A percentile compares a stretch with the other conserved stretches of the same genome.
Evolutionary conservation across 352 stramenopile species (phyloP).

Genomic region (Phytophthora ohioensis): DNA sequence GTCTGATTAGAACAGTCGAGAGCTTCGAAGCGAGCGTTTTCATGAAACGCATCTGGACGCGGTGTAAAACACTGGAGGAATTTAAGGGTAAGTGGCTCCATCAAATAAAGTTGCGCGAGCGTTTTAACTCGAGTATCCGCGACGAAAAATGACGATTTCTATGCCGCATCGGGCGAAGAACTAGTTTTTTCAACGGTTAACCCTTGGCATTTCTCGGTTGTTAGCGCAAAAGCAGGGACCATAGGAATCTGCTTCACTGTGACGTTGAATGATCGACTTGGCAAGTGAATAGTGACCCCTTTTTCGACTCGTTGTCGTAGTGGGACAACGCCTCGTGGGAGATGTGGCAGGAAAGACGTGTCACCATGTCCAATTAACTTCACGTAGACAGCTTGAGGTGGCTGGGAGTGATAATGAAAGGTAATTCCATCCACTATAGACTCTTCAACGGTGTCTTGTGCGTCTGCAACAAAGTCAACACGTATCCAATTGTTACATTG

Average conservation of each 20-base stretch:
- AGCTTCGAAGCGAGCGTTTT: background rate
- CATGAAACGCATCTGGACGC: background rate
- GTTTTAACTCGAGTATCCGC: background rate
- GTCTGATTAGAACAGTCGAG: background rate
- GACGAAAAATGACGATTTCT: conserved; percentile 1
- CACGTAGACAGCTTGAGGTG: too few relatives aligned
- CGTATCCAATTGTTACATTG: conserved; percentile 13
- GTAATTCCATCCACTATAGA: background rate
- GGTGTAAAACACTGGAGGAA: background rate
- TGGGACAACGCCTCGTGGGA: too few relatives aligned
- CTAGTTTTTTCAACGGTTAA: conserved; percentile 10
- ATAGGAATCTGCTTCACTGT: too few relatives aligned
- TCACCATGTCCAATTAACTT: too few relatives aligned
- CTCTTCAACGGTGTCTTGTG: background rate
- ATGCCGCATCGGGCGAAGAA: background rate
- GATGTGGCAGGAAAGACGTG: too few relatives aligned
- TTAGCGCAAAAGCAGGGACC: too few relatives aligned
- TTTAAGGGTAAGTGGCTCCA: background rate
- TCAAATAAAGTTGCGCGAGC: background rate
- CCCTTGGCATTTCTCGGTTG: background rate
- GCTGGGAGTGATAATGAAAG: too few relatives aligned
- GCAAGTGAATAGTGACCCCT: too few relatives aligned
- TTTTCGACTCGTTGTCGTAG: too few relatives aligned
- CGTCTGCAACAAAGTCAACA: background rate
- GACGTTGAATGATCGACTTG: too few relatives aligned